phyloP scores from a whole-genome alignment of 495 filamentous ascomycete genomes.

The Aspergillus kassunensis region DNA sequence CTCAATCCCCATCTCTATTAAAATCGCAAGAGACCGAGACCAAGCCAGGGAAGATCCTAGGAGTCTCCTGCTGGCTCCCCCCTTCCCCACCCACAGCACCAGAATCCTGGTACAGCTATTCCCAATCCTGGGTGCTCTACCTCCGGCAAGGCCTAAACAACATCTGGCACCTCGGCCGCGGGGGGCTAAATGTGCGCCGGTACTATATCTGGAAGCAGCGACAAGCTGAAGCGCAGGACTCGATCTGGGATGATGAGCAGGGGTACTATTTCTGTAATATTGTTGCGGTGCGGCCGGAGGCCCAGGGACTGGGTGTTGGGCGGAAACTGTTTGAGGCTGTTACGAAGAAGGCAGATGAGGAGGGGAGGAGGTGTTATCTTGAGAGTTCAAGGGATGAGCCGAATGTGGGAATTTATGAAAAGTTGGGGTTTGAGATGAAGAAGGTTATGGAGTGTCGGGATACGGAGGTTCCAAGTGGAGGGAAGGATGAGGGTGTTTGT shows the following conservation, averaged over 20 bases:
- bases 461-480: slow-evolving; percentile 20
- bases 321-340: slow-evolving; percentile 56
- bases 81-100: slow-evolving; percentile 40
- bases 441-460: slow-evolving; percentile 61
- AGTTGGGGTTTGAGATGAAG: slow-evolving; percentile 59
- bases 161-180: slow-evolving; percentile 53
- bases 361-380: slow-evolving; percentile 59
- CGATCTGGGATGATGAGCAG: slow-evolving; percentile 36
- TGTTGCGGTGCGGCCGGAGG: slow-evolving; percentile 56
- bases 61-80: slow-evolving; percentile 61
- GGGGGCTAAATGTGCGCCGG: slow-evolving; percentile 57
- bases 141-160: slow-evolving; percentile 58
- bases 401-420: slow-evolving; percentile 64
- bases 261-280: slow-evolving; percentile 73
- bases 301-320: slow-evolving; percentile 58
- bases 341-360: slow-evolving; percentile 52
- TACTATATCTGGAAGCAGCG: slow-evolving; percentile 57
- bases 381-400: slow-evolving; percentile 60
- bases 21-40: too few species aligned
- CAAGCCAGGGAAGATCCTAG: slow-evolving; percentile 41
- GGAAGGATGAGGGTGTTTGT: slow-evolving; percentile 35
- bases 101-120: slow-evolving; percentile 54
- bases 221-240: slow-evolving; percentile 39
- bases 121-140: slow-evolving; percentile 56
- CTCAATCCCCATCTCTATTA: slow-evolving; percentile 1